Base-by-base conservation (phyloP, 768 basidiomycete genomes). In the Tylopilus rubrobrunneus region DNA sequence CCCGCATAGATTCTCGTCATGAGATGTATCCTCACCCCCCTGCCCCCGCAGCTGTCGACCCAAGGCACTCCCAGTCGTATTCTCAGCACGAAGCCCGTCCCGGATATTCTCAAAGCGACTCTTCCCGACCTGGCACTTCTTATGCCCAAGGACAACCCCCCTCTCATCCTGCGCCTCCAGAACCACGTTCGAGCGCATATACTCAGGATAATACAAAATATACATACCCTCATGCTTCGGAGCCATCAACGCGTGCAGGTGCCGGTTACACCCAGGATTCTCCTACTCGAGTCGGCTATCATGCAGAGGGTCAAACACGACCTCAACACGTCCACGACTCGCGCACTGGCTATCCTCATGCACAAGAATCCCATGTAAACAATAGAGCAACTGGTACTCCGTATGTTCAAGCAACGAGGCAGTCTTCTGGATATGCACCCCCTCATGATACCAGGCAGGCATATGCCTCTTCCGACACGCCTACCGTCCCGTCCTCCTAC, bases 1-100 rank as follows among this genome's bases (percentile, higher is more conserved):
- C 57, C 3, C 66, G 63, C 48, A 45, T 67, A 50, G 66, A 67
- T 39, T 57, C 62, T 25, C 65, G 66, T 47, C 63, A 65, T 14
- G 66, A 66, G 17, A 50, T 67, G 45, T 67, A 62, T 25, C 2
- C 61, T 47, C 56, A 67, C 11, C 52, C 53, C 6, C 12, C 54
- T 53, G 39, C 52, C 10, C 34, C 62, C 27, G 28, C 63, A 37
- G 43, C 61, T 5, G 28, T 59, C 21, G 65, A 68, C 5, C 15
- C 58, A 11, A 57, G 65, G 10, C 61, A 66, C 28, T 8, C 63
- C 27, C 64, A 65, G 19, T 44, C 64, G 2, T 63, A 57, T 48
- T 40, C 56, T 43, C 59, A 59, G 25, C 64, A 66, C 21, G 65
- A 67, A 19, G 6, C 61, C 10, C 65, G 65, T 40, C 34, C 53